A percentile compares a stretch with the other conserved stretches of the same genome.
Conservation (phyloP, 2,329 filamentous ascomycete species). For the Verruconis gallopava region DNA sequence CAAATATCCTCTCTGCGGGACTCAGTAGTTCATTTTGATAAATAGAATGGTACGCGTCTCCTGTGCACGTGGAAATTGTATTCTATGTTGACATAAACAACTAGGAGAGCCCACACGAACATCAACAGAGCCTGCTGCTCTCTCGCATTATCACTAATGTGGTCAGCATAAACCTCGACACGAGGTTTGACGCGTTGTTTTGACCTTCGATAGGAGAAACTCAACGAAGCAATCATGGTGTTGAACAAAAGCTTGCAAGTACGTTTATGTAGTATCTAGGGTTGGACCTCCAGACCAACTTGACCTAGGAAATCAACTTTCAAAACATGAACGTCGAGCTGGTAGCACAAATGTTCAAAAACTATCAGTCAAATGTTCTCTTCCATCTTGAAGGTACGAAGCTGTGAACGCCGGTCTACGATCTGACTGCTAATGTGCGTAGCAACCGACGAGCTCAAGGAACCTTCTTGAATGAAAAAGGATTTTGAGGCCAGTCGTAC, state of each 20-base stretch:
- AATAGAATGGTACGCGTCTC: not conserved
- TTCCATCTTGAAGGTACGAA: constrained; percentile 84
- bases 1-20: too few species aligned
- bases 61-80: too few species aligned
- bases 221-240: constrained; percentile 85
- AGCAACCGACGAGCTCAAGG: constrained; percentile 12
- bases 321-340: constrained; percentile 98
- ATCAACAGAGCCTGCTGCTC: constrained; percentile 86
- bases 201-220: constrained; percentile 62
- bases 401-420: too few species aligned
- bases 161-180: constrained; percentile 41
- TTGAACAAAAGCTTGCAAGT: constrained; percentile 89
- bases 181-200: not conserved
- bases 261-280: constrained; percentile 14
- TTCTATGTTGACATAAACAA: too few species aligned
- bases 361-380: constrained; percentile 94
- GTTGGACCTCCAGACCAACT: not conserved
- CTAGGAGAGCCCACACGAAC: constrained; percentile 89
- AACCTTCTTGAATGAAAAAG: constrained; percentile 11
- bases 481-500: too few species aligned
- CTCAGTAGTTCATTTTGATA: too few species aligned
- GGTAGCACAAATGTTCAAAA: constrained; percentile 99
- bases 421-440: not conserved
- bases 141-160: constrained; percentile 96
- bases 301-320: constrained; percentile 76